A percentile compares a stretch with the other conserved stretches of the same genome.
These are phyloP conservation scores for Cutaneotrichosporon dermatis DNA, from an alignment of 1,284 basidiomycete species.

Conservation along the genomic window DNA sequence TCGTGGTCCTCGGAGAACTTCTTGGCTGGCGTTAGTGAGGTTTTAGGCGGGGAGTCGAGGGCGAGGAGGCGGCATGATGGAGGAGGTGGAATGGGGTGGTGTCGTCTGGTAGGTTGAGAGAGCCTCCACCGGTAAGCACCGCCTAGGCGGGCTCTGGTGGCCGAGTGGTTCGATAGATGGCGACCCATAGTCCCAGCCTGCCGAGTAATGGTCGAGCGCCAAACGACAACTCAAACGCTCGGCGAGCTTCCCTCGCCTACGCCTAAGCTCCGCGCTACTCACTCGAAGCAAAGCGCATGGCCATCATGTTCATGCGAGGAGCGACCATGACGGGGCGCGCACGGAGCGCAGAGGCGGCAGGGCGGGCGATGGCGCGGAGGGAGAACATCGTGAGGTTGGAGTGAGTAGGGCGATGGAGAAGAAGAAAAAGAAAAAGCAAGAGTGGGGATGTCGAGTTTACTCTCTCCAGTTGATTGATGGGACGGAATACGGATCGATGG, in stretches of 20 bases:
- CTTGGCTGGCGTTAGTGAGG: conserved; percentile 54
- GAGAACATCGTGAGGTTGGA: conserved; percentile 18
- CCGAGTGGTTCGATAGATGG: no score
- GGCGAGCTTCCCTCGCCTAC: no score
- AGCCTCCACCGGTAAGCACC: no score
- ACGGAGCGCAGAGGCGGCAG: conserved; percentile 17
- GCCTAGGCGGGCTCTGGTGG: no score
- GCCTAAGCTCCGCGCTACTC: neutral
- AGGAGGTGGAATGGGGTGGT: no score
- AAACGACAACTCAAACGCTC: neutral
- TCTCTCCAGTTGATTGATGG: no score
- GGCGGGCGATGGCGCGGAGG: conserved; percentile 22
- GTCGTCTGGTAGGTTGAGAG: no score
- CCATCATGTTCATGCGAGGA: conserved; percentile 17
- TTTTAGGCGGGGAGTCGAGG: neutral
- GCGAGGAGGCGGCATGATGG: neutral
- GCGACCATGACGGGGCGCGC: conserved; percentile 13
- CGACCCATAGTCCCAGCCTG: no score
- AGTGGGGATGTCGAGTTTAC: no score
- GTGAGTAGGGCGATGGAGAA: neutral
- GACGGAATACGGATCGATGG: no score
- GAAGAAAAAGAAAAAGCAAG: no score
- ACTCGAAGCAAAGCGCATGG: conserved; percentile 31
- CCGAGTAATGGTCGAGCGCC: no score
- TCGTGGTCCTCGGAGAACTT: conserved; percentile 86